Evolutionary conservation across 768 basidiomycete genomes (phyloP).

Genomic region (Leucosporidium yakuticum): DNA sequence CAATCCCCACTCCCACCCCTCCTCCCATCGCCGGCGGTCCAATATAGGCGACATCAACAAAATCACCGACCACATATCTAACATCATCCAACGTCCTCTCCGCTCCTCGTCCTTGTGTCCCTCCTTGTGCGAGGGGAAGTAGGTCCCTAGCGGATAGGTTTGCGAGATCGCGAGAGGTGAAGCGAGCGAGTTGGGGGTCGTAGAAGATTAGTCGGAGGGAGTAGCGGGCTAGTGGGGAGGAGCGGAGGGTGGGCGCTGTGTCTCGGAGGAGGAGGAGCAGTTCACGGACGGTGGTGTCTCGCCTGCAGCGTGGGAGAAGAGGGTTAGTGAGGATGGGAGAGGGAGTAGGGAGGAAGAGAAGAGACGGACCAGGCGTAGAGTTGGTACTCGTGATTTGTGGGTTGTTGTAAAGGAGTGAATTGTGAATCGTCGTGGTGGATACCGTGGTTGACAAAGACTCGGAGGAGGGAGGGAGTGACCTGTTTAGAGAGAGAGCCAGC

Average conservation of each 20-base stretch:
- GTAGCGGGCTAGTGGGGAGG: constrained; percentile 19
- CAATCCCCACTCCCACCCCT: too few relatives aligned
- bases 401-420: constrained; percentile 2
- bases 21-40: too few relatives aligned
- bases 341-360: not conserved
- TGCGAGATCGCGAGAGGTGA: constrained; percentile 25
- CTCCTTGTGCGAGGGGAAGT: not conserved
- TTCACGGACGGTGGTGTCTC: constrained; percentile 34
- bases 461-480: constrained; percentile 24
- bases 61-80: too few relatives aligned
- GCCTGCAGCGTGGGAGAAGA: not conserved
- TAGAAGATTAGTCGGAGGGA: constrained; percentile 35
- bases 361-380: constrained; percentile 34
- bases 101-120: too few relatives aligned
- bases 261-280: constrained; percentile 32
- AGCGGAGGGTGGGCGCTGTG: constrained; percentile 14
- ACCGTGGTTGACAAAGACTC: constrained; percentile 24
- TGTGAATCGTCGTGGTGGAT: constrained; percentile 23
- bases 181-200: constrained; percentile 13
- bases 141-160: constrained; percentile 21
- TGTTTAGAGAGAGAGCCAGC: too few relatives aligned
- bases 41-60: too few relatives aligned
- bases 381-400: constrained; percentile 16
- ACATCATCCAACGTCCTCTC: too few relatives aligned
- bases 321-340: not conserved